Evolutionary conservation across 768 basidiomycete genomes (phyloP).

Genomic region (Psilocybe cyanescens): DNA sequence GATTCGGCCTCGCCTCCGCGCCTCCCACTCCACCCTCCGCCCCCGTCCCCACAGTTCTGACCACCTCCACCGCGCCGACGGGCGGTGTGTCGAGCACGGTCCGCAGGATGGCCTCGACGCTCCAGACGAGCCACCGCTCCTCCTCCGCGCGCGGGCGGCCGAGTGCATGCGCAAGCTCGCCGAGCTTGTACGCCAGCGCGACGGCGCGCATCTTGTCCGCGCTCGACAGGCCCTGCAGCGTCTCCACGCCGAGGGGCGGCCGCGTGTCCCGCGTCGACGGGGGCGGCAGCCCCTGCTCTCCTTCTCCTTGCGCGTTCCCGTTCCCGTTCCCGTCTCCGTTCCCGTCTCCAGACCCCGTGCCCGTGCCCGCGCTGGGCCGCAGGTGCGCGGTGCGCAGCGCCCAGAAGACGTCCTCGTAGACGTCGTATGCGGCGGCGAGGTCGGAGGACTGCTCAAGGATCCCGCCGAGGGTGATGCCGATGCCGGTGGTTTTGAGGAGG

Average conservation of each 20-base stretch:
- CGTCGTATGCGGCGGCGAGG: conserved; percentile 38
- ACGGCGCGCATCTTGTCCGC: conserved; percentile 39
- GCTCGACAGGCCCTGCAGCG: conserved; percentile 15
- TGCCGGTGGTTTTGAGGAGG: conserved; percentile 69
- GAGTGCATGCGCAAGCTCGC: conserved; percentile 41
- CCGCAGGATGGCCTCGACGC: conserved; percentile 47
- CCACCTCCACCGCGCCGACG: conserved; percentile 8
- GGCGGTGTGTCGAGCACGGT: conserved; percentile 31
- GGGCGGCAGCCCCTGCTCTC: conserved; percentile 11
- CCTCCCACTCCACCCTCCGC: conserved; percentile 1
- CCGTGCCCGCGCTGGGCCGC: no score
- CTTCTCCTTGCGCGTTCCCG: not conserved
- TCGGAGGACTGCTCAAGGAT: conserved; percentile 50
- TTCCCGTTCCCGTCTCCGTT: no score
- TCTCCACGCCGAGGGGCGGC: conserved; percentile 17
- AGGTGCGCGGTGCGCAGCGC: conserved; percentile 32
- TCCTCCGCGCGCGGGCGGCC: conserved; percentile 38
- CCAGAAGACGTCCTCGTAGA: conserved; percentile 40
- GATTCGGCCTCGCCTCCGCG: conserved; percentile 17
- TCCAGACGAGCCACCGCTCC: conserved; percentile 45
- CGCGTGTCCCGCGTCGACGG: conserved; percentile 15
- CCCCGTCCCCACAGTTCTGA: not conserved
- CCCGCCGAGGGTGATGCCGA: conserved; percentile 63
- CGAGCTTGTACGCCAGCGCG: conserved; percentile 46
- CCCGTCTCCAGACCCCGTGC: no score